phyloP scores from a whole-genome alignment of 441 rosid genomes.

The Metrosideros polymorpha region DNA sequence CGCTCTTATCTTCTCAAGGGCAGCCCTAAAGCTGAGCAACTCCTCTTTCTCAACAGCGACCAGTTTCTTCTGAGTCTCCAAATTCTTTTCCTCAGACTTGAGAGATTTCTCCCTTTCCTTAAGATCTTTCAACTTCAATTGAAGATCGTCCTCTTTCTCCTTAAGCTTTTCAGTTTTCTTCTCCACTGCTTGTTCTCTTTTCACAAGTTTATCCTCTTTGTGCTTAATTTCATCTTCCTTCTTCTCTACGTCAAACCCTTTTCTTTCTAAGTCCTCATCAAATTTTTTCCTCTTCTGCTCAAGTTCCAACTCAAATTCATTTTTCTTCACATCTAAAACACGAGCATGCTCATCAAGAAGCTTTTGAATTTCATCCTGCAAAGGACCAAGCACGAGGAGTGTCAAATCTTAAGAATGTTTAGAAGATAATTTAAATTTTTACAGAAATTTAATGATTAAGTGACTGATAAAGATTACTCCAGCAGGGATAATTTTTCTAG shows the following conservation, averaged over 20 bases:
- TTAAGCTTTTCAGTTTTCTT: constrained; percentile 60
- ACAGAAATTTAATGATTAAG: not conserved
- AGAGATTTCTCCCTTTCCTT: constrained; percentile 67
- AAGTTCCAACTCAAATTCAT: constrained; percentile 69
- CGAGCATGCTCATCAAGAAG: constrained; percentile 67
- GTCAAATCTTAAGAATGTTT: not conserved
- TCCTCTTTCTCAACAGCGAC: constrained; percentile 43
- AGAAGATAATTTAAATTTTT: not conserved
- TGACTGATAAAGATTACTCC: not conserved
- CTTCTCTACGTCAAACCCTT: constrained; percentile 59
- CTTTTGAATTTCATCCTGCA: constrained; percentile 69
- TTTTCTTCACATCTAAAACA: constrained; percentile 54
- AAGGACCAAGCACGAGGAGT: constrained; percentile 7
- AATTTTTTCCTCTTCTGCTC: constrained; percentile 65
- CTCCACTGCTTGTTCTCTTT: constrained; percentile 70
- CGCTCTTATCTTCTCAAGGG: constrained; percentile 55
- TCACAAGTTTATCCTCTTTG: constrained; percentile 66
- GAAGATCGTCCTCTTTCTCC: constrained; percentile 70
- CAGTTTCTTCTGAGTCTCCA: constrained; percentile 50
- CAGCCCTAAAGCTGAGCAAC: constrained; percentile 41
- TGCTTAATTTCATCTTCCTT: constrained; percentile 80
- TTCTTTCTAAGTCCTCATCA: constrained; percentile 63
- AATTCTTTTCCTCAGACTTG: constrained; percentile 44
- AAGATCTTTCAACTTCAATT: constrained; percentile 40
- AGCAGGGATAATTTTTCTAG: not conserved